phyloP scores from a whole-genome alignment of 805 yeast species.

The Ogataea wickerhamii region DNA sequence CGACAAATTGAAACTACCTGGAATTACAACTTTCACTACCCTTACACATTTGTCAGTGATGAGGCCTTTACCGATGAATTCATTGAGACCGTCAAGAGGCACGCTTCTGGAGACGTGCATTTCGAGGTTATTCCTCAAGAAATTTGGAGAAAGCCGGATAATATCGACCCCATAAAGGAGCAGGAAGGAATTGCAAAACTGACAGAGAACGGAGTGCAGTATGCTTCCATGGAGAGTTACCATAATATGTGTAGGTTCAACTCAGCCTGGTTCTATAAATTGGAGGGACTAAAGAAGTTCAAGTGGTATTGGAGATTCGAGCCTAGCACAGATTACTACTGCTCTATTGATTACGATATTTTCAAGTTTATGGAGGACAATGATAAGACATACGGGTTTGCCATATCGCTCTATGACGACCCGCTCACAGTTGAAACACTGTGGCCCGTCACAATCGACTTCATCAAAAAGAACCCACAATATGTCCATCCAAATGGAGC shows the following conservation, averaged over 20 bases:
- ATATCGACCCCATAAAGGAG: slow-evolving; percentile 40
- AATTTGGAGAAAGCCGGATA: slow-evolving; percentile 48
- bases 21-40: slow-evolving; percentile 76
- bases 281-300: slow-evolving; percentile 57
- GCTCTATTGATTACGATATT: slow-evolving; percentile 70
- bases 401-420: slow-evolving; percentile 66
- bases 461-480: slow-evolving; percentile 55
- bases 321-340: slow-evolving; percentile 66
- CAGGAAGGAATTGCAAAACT: slow-evolving; percentile 37
- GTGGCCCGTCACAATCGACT: slow-evolving; percentile 69
- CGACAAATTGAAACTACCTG: slow-evolving; percentile 62
- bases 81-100: slow-evolving; percentile 46
- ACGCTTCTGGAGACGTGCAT: slow-evolving; percentile 41
- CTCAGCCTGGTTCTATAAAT: slow-evolving; percentile 60
- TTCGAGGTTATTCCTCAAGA: slow-evolving; percentile 52
- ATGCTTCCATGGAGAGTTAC: slow-evolving; percentile 60
- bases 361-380: slow-evolving; percentile 71
- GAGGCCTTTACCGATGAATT: slow-evolving; percentile 77
- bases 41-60: slow-evolving; percentile 92
- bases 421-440: slow-evolving; percentile 61
- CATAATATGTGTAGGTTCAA: slow-evolving; percentile 86
- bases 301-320: slow-evolving; percentile 81
- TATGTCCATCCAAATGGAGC: slow-evolving; percentile 57
- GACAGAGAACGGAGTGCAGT: slow-evolving; percentile 46
- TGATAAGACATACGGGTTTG: slow-evolving; percentile 71